Evolutionary conservation across 257 asterid species (phyloP).

Genomic region (Nicotiana otophora): DNA sequence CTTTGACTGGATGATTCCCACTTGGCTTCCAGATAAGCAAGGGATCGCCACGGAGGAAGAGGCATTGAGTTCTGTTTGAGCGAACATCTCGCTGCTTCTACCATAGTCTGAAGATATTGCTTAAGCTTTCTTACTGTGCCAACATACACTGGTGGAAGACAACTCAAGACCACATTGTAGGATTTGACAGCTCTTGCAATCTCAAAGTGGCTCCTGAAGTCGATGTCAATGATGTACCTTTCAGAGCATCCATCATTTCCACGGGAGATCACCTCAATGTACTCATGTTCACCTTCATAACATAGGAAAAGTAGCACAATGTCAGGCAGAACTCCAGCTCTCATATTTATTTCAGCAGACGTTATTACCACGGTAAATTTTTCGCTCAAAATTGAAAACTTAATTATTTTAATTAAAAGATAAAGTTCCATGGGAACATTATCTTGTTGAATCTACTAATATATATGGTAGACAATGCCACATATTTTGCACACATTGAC

Average conservation of each 20-base stretch:
- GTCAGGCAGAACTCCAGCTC: neutral
- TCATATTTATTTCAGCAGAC: neutral
- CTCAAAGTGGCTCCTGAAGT: conserved; percentile 51
- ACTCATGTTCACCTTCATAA: conserved; percentile 41
- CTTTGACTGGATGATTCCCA: conserved; percentile 43
- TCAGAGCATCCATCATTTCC: conserved; percentile 18
- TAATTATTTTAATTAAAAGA: neutral
- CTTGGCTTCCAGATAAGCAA: conserved; percentile 43
- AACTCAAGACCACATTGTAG: conserved; percentile 24
- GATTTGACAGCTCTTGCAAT: conserved; percentile 51
- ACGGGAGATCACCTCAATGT: conserved; percentile 35
- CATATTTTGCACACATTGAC: neutral
- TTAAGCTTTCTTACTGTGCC: conserved; percentile 36
- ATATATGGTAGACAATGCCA: neutral
- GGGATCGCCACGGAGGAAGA: conserved; percentile 52
- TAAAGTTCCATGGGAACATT: neutral
- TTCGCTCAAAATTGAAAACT: neutral
- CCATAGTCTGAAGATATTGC: conserved; percentile 35
- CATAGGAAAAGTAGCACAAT: neutral
- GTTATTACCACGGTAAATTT: neutral
- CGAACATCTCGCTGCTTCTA: conserved; percentile 36
- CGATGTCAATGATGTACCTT: conserved; percentile 39
- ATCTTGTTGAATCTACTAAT: neutral
- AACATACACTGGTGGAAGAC: conserved; percentile 34
- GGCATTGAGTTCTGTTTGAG: conserved; percentile 52